Evolutionary conservation across 176 grass and related monocot species (phyloP), one percentile per base, ranked within the genome.

Genomic region (Lolium rigidum): DNA sequence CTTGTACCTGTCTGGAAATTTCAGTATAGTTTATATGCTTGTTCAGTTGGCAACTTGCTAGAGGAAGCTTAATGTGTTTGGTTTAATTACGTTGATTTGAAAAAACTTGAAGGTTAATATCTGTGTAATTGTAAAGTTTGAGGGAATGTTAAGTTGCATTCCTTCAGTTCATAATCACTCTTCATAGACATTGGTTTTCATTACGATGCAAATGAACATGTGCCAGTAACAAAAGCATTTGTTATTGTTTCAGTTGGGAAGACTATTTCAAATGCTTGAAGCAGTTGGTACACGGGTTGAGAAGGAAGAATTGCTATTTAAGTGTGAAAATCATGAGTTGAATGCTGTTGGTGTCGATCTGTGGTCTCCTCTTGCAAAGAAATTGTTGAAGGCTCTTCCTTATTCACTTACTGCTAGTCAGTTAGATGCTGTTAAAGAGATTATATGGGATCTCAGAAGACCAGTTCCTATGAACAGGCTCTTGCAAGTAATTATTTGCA

Each of bases 391-490:
- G 71, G 72, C 88, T 79, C 91, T 98, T 80, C 93, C 93, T 68
- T 98, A 94, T 90, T 89, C 86, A 20, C 93, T 98, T 73, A 98
- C 96, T 70, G 80, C 70, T 87, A 91, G 96, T 82, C 96, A 98
- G 80, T 80, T 92, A 52, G 89, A 90, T 90, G 93, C 93, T 81
- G 90, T 94, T 94, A 92, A 89, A 87, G 96, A 98, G 86, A 98
- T 98, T 88, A 94, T 95, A 94, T 95, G 93, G 91, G 96, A 98
- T 88, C 96, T 98, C 70, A 95, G 92, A 81, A 90, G 88, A 83
- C 93, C 88, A 43, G 89, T 98, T 50, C 93, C 96, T 25, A 95
- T 98, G 96, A 98, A 98, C 56, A 94, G 93, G 83, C 93, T 98
- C 75, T 80, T 98, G 76, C 96, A 98, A 92, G 96, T 95, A 80